A percentile compares a stretch with the other conserved stretches of the same genome.
phyloP scores from a whole-genome alignment of 208 protist species.

The Crithidia fasciculata region DNA sequence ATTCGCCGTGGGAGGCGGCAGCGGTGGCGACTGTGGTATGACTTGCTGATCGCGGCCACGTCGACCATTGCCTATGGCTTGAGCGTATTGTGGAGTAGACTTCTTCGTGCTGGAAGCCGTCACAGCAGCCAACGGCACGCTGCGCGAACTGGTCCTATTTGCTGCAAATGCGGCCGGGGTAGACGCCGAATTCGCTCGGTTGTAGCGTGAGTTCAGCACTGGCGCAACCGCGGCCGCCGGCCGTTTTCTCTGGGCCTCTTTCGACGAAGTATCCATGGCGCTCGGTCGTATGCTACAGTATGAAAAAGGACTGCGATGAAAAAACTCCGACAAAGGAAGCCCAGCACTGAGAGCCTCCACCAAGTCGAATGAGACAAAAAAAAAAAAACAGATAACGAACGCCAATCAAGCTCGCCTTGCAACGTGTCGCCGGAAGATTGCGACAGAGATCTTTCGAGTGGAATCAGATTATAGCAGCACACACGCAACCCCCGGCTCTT shows the following conservation, averaged over 20 bases:
- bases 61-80: slow-evolving; percentile 16
- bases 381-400: no score
- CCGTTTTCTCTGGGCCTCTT: slow-evolving; percentile 11
- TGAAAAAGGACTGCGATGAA: no score
- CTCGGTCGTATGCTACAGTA: background rate
- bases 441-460: no score
- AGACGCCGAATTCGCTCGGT: slow-evolving; percentile 8
- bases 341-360: background rate
- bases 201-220: slow-evolving; percentile 14
- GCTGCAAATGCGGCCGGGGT: background rate
- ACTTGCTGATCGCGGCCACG: background rate
- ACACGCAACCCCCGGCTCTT: no score
- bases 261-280: slow-evolving; percentile 13
- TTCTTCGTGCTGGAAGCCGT: background rate
- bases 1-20: background rate
- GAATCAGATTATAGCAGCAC: no score
- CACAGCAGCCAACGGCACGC: background rate
- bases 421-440: no score
- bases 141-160: slow-evolving; percentile 4
- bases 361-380: background rate
- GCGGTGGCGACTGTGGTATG: background rate
- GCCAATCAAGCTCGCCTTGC: no score
- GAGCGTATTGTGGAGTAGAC: slow-evolving; percentile 1
- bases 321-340: no score
- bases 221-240: slow-evolving; percentile 5